These are phyloP conservation scores for Coniella vitis DNA, from an alignment of 2,329 filamentous ascomycete genomes.

Conservation along the genomic window DNA sequence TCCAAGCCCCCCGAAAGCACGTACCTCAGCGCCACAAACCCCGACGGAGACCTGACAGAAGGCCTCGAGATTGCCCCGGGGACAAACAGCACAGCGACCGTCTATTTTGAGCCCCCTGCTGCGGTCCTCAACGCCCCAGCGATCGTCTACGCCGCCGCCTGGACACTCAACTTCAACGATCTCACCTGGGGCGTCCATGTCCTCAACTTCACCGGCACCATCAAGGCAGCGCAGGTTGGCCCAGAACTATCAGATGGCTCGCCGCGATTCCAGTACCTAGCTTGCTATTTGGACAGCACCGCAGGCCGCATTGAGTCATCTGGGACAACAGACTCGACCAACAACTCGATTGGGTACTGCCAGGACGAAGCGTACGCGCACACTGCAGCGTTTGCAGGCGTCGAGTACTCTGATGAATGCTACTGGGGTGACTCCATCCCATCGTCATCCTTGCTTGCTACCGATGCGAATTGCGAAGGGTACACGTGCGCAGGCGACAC, in stretches of 20 bases:
- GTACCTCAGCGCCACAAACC: constrained; percentile 12
- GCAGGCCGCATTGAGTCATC: constrained; percentile 12
- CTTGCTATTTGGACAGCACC: constrained; percentile 16
- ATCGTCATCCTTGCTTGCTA: background rate
- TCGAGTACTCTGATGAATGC: background rate
- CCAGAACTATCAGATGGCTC: constrained; percentile 11
- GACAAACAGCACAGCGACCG: background rate
- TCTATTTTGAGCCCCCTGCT: constrained; percentile 12
- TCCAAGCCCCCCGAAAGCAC: constrained; percentile 23
- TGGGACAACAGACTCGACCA: background rate
- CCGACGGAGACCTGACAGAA: constrained; percentile 14
- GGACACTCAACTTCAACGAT: constrained; percentile 17
- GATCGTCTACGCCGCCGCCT: constrained; percentile 20
- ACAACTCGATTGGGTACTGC: constrained; percentile 14
- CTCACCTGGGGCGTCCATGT: constrained; percentile 15
- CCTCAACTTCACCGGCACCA: constrained; percentile 15
- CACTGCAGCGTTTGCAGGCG: constrained; percentile 1
- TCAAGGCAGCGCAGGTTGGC: constrained; percentile 5
- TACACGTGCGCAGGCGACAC: constrained; percentile 25
- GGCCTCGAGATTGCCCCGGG: constrained; percentile 10
- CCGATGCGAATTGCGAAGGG: constrained; percentile 22
- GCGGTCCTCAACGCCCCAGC: constrained; percentile 16
- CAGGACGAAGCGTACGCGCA: constrained; percentile 12
- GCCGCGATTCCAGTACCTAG: constrained; percentile 14
- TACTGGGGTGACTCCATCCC: background rate